Evolutionary conservation across 1,139 yeast species (phyloP), one percentile per base, ranked within the genome.

Genomic region (Yamadazyma taylorii): DNA sequence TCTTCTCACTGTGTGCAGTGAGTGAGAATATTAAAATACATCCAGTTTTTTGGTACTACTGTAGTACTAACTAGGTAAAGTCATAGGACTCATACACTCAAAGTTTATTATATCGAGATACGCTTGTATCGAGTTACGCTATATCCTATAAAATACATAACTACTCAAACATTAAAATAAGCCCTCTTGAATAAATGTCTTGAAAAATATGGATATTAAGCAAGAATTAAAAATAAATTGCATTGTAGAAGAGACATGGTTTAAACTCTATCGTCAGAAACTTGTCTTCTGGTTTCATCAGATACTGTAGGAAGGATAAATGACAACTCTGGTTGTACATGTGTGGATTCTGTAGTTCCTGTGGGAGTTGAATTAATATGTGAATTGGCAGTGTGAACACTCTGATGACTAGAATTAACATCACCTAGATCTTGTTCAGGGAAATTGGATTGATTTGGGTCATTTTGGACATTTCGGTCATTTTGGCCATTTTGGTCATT

Each of bases 231-330:
- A 16, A 27, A 15, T n/a, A 14, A 25, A 25, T n/a, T 24, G 12
- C 9, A 24, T 5, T 8, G 26, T 7, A n/a, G 10, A 25, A 19
- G 5, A 8, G 21, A 8, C 10, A 6, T 7, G 17, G 15, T 6
- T 27, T 21, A 42, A 11, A 42, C 45, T 12, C 43, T 30, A 15
- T 40, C 36, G 11, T 37, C 43, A 11, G 23, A 23, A 13, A 35
- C 33, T 13, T 42, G 34, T 24, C 43, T 36, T 24, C 25, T 23
- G 3, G 36, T 31, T 15, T 37, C 36, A 5, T 31, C 17, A 5
- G 41, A 35, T 27, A 50, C 21, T 3, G 19, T 27, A 3, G 30
- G 30, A 11, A 12, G 28, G 13, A 12, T 25, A 13, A 16, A 25
- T 11, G 28, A 25, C 22, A 32, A 13, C 8, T 21, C 27, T 27